Evolutionary conservation across 176 grass and related monocot genomes (phyloP).

Genomic region (Aegilops bicornis): DNA sequence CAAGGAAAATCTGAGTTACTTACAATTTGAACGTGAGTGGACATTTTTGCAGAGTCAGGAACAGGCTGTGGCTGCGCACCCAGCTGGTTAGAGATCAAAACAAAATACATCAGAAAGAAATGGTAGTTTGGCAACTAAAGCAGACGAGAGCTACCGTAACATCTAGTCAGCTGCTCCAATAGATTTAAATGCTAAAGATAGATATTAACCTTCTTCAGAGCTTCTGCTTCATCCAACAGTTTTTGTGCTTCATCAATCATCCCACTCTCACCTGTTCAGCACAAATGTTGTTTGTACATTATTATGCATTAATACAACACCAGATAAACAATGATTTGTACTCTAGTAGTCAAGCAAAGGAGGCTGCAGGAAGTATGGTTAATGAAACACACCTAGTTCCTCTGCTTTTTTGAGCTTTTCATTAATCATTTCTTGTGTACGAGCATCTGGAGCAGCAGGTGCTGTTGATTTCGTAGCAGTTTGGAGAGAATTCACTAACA

Average conservation of each 20-base stretch:
- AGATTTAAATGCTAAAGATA: conserved; percentile 28
- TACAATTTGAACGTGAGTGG: conserved; percentile 81
- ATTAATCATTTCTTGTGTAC: conserved; percentile 91
- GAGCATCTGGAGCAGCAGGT: conserved; percentile 58
- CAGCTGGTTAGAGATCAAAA: conserved; percentile 49
- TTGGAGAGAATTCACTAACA: conserved; percentile 58
- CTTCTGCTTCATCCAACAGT: conserved; percentile 92
- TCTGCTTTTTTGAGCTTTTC: conserved; percentile 95
- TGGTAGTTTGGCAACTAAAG: conserved; percentile 7
- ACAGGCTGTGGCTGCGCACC: conserved; percentile 53
- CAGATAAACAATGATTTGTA: not conserved
- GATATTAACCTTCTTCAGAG: conserved; percentile 78
- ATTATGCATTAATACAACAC: not conserved
- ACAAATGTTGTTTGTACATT: conserved; percentile 19
- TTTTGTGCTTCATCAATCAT: conserved; percentile 97
- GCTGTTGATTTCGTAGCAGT: conserved; percentile 46
- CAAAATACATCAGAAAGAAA: conserved; percentile 16
- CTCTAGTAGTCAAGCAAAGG: conserved; percentile 18
- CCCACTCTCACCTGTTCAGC: conserved; percentile 67
- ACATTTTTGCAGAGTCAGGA: conserved; percentile 69
- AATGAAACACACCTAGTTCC: conserved; percentile 72
- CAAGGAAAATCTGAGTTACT: conserved; percentile 35
- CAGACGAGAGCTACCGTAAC: conserved; percentile 19
- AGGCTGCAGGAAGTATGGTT: conserved; percentile 6
- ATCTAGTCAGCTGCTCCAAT: conserved; percentile 5